These are phyloP conservation scores for Escovopsis sp. DNA, from an alignment of 2,329 filamentous ascomycete genomes.

Conservation along the genomic window DNA sequence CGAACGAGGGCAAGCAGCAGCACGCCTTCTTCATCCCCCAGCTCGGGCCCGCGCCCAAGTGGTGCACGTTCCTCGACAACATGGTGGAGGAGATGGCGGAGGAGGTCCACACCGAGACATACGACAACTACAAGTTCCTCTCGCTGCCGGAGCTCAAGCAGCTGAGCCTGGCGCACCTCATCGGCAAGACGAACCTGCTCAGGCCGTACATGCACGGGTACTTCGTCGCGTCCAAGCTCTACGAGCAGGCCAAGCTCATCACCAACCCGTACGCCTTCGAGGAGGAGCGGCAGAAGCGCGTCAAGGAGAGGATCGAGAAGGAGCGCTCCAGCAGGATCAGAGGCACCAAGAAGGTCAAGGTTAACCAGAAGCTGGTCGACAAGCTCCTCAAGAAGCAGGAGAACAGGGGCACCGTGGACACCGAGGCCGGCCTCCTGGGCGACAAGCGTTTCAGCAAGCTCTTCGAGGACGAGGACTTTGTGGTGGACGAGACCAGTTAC, in stretches of 20 bases:
- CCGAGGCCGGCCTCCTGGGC: slow-evolving; percentile 52
- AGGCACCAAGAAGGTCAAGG: slow-evolving; percentile 93
- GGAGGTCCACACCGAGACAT: slow-evolving; percentile 61
- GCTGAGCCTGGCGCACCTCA: slow-evolving; percentile 73
- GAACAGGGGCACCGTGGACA: slow-evolving; percentile 42
- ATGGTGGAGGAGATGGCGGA: slow-evolving; percentile 98
- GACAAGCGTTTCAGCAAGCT: slow-evolving; percentile 78
- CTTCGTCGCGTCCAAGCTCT: slow-evolving; percentile 88
- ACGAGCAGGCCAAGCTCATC: slow-evolving; percentile 87
- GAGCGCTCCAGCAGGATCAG: slow-evolving; percentile 90
- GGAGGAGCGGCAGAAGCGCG: slow-evolving; percentile 76
- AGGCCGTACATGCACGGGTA: slow-evolving; percentile 98
- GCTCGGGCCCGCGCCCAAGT: slow-evolving; percentile 80
- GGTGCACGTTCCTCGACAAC: slow-evolving; percentile 95
- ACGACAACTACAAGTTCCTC: slow-evolving; percentile 99
- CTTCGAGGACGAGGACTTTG: slow-evolving; percentile 88
- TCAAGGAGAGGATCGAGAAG: slow-evolving; percentile 93
- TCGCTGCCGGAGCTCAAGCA: slow-evolving; percentile 73
- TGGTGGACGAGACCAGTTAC: slow-evolving; percentile 73
- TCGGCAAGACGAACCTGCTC: slow-evolving; percentile 79
- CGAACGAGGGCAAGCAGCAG: slow-evolving; percentile 91
- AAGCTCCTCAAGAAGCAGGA: slow-evolving; percentile 55
- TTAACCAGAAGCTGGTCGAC: slow-evolving; percentile 73
- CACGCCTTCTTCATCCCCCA: slow-evolving; percentile 93
- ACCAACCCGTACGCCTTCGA: slow-evolving; percentile 90